phyloP scores from a whole-genome alignment of 208 protist species.

The Leptomonas pyrrhocoris region DNA sequence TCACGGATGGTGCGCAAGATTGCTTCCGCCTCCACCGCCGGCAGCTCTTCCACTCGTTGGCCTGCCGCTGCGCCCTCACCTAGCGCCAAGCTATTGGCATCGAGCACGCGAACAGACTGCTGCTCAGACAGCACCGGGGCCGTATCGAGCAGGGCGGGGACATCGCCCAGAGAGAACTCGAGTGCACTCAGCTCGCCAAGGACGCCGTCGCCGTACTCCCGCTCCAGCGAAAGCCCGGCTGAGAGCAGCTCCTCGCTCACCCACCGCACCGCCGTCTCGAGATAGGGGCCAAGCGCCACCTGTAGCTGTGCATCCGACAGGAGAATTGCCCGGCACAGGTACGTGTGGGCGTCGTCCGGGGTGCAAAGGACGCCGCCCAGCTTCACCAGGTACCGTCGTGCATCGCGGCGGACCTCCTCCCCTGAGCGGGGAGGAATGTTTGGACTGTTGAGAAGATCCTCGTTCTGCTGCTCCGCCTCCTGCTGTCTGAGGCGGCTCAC shows the following conservation, averaged over 20 bases:
- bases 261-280: constrained; percentile 38
- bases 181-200: constrained; percentile 28
- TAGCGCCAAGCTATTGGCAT: background rate
- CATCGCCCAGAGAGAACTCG: constrained; percentile 15
- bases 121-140: constrained; percentile 14
- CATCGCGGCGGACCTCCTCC: constrained; percentile 39
- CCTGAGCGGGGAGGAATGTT: constrained; percentile 18
- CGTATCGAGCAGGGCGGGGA: constrained; percentile 19
- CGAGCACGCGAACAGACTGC: constrained; percentile 24
- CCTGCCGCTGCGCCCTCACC: background rate
- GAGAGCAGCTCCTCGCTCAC: constrained; percentile 57
- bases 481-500: constrained; percentile 35
- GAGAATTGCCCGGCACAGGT: constrained; percentile 44
- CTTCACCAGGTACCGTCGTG: constrained; percentile 41
- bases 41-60: constrained; percentile 12
- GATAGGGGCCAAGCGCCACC: constrained; percentile 39
- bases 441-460: constrained; percentile 7
- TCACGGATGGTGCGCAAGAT: constrained; percentile 23
- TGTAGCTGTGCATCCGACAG: constrained; percentile 39
- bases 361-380: constrained; percentile 42
- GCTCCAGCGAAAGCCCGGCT: constrained; percentile 40
- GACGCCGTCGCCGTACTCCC: constrained; percentile 29
- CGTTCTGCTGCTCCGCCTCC: constrained; percentile 30
- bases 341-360: constrained; percentile 51
- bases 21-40: constrained; percentile 22